These are phyloP conservation scores for Avena eriantha DNA, from an alignment of 176 grass and related monocot genomes.

Conservation along the genomic window DNA sequence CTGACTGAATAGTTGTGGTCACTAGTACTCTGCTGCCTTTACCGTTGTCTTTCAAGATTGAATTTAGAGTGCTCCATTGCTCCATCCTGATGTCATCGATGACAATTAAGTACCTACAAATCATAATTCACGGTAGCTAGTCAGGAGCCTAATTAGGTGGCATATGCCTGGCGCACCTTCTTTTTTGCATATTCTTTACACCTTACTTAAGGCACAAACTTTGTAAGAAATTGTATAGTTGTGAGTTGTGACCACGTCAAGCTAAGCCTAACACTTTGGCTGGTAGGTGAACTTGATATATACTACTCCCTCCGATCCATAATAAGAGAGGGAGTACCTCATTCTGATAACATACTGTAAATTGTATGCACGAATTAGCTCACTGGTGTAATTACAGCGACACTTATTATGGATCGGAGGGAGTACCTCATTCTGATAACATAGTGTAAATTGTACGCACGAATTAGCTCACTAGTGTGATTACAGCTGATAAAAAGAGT, in stretches of 20 bases:
- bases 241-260: background rate
- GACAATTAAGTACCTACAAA: conserved; percentile 43
- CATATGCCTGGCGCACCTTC: background rate
- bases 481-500: background rate
- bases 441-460: background rate
- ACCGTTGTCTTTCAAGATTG: conserved; percentile 5
- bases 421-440: background rate
- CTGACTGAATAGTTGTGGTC: conserved; percentile 23
- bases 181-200: background rate
- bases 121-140: background rate
- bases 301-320: too few relatives aligned
- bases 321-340: too few relatives aligned
- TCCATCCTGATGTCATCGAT: conserved; percentile 33
- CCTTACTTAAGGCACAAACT: too few relatives aligned
- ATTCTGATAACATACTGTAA: background rate
- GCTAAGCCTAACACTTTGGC: background rate
- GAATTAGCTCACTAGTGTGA: background rate
- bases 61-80: background rate
- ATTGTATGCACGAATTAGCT: background rate
- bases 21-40: conserved; percentile 33
- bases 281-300: background rate
- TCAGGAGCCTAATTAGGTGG: background rate
- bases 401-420: too few relatives aligned
- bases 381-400: too few relatives aligned
- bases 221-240: too few relatives aligned